phyloP scores from a whole-genome alignment of 441 rosid genomes.

The Croton laevigatus region DNA sequence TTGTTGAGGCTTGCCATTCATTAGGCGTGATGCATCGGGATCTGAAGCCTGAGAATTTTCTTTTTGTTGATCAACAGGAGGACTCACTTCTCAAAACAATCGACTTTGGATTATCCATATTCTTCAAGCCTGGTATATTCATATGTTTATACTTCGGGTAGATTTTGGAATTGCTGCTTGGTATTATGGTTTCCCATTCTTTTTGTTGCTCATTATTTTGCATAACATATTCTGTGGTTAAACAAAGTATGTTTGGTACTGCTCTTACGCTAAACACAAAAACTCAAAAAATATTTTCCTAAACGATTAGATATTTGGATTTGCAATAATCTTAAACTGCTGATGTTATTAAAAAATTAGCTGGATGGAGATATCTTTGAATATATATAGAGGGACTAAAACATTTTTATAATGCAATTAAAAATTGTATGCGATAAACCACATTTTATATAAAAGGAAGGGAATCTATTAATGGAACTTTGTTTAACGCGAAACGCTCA shows the following conservation, averaged over 20 bases:
- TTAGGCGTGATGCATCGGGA: constrained; percentile 96
- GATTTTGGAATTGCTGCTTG: background rate
- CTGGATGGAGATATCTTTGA: background rate
- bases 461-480: background rate
- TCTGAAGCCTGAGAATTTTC: constrained; percentile 94
- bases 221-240: background rate
- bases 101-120: constrained; percentile 88
- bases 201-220: constrained; percentile 2
- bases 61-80: constrained; percentile 68
- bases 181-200: background rate
- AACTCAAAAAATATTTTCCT: background rate
- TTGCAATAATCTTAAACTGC: background rate
- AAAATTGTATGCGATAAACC: background rate
- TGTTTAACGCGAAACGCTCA: background rate
- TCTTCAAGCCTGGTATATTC: constrained; percentile 86
- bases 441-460: too few species aligned
- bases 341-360: background rate
- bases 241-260: background rate
- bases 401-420: background rate
- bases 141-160: constrained; percentile 4
- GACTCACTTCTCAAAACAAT: constrained; percentile 86
- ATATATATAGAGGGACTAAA: too few species aligned
- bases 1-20: constrained; percentile 92
- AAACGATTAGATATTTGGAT: background rate
- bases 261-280: background rate